Evolutionary conservation across 805 yeast species (phyloP).

Genomic region (Barnettozyma pratensis): DNA sequence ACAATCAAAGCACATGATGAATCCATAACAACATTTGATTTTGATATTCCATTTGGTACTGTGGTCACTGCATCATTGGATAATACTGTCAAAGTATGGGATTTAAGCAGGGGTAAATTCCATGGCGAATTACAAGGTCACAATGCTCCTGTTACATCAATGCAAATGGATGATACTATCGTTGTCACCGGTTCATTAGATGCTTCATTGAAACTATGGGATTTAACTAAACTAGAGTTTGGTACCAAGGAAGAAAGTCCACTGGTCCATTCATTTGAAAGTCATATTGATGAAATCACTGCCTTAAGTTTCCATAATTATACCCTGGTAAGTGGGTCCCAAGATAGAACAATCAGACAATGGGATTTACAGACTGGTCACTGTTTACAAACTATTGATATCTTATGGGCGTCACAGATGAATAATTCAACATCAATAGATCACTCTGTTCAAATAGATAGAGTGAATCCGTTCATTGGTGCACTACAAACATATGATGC

Average conservation of each 20-base stretch:
- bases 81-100: constrained; percentile 81
- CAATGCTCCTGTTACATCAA: constrained; percentile 48
- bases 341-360: constrained; percentile 66
- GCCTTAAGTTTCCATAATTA: constrained; percentile 51
- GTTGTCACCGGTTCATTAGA: constrained; percentile 58
- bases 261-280: constrained; percentile 46
- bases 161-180: constrained; percentile 49
- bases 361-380: constrained; percentile 69
- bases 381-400: constrained; percentile 66
- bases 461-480: constrained; percentile 44
- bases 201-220: constrained; percentile 61
- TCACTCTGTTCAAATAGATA: constrained; percentile 8
- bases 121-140: constrained; percentile 57
- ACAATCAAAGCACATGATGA: constrained; percentile 48
- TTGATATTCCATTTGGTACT: constrained; percentile 71
- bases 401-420: constrained; percentile 49
- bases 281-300: constrained; percentile 64
- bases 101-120: constrained; percentile 51
- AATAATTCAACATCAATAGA: constrained; percentile 16
- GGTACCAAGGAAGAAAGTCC: constrained; percentile 25
- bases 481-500: constrained; percentile 70
- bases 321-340: constrained; percentile 63
- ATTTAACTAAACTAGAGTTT: constrained; percentile 29
- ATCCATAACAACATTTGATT: constrained; percentile 53
- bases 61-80: constrained; percentile 76